Base-by-base conservation (phyloP, 768 basidiomycete species). In the Pulveroboletus frians region DNA sequence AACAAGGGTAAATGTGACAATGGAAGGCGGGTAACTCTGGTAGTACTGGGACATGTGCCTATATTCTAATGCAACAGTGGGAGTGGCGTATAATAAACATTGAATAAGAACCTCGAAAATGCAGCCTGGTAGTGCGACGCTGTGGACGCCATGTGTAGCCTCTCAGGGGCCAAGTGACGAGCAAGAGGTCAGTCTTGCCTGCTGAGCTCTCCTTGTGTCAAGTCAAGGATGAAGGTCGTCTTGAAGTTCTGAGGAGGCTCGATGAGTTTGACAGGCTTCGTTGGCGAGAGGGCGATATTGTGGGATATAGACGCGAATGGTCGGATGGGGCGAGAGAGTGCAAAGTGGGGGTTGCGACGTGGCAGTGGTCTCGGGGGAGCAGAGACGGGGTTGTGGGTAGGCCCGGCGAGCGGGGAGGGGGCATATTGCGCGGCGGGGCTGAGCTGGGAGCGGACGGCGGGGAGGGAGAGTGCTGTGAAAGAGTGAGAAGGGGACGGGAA, bases 191-290 rank as follows among this genome's bases (percentile, higher is more conserved):
- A 78, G 55, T 78, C 77, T 68, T 83, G 83, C 60, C 87, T 74
- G 67, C 86, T 78, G 65, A 92, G 76, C 65, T 92, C 89, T 8
- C 80, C 88, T 64, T 89, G 89, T 0, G 89, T 90, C 49, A 92
- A 76, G 67, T 91, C 78, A 45, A 92, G 80, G 52, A 85, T 73
- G 58, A 90, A 92, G 34, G 78, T 80, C 41, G 74, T 73, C 64
- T 79, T 77, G 68, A 80, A 80, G 64, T 85, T 81, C 60, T 81
- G 75, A 23, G 90, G 87, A 9, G 87, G 85, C 64, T 88, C 78
- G 50, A 92, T 90, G 62, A 91, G 73, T 62, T 92, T 92, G 15
- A 82, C 73, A 6, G 83, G 71, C 47, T 79, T 78, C 43, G 72
- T 73, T 48, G 60, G 65, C 6, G 62, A 52, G 20, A 50, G 31